Percentiles rank a stretch among this genome's conserved stretches.
Conservation (phyloP, 2,329 filamentous ascomycete species). For the Mycosphaerella arachidis region DNA sequence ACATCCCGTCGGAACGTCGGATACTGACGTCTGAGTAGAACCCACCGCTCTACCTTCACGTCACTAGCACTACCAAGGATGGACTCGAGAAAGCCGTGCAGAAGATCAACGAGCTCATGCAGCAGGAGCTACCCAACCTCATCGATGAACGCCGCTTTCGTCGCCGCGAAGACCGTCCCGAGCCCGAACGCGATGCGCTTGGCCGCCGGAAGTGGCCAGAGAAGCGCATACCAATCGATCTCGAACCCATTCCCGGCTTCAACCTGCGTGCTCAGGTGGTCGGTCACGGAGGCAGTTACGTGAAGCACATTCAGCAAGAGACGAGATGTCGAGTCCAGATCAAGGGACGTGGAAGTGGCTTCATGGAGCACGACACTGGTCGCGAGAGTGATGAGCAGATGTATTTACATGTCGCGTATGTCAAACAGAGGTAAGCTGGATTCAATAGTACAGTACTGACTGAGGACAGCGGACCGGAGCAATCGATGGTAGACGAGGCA, state of each 20-base stretch:
- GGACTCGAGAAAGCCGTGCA: conserved; percentile 84
- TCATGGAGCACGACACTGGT: conserved; percentile 83
- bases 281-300: conserved; percentile 87
- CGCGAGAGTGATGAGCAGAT: conserved; percentile 91
- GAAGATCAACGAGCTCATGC: conserved; percentile 91
- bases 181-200: conserved; percentile 74
- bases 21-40: conserved; percentile 17
- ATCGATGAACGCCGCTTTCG: conserved; percentile 93
- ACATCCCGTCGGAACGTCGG: conserved; percentile 1
- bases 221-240: conserved; percentile 83
- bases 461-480: conserved; percentile 69
- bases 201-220: conserved; percentile 98
- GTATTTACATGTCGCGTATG: conserved; percentile 92
- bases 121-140: conserved; percentile 89
- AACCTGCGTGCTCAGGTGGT: conserved; percentile 96
- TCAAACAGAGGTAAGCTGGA: conserved; percentile 20
- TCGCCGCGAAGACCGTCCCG: conserved; percentile 59
- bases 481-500: conserved; percentile 76
- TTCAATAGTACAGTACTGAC: conserved; percentile 6
- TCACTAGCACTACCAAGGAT: conserved; percentile 86
- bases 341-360: conserved; percentile 92
- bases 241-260: conserved; percentile 90
- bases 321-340: conserved; percentile 96
- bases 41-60: conserved; percentile 88
- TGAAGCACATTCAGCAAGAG: conserved; percentile 96